Percentiles rank a stretch among this genome's conserved stretches.
Conservation (phyloP, 371 early-diverging fungal genomes). For the Rhizopus stolonifer region DNA sequence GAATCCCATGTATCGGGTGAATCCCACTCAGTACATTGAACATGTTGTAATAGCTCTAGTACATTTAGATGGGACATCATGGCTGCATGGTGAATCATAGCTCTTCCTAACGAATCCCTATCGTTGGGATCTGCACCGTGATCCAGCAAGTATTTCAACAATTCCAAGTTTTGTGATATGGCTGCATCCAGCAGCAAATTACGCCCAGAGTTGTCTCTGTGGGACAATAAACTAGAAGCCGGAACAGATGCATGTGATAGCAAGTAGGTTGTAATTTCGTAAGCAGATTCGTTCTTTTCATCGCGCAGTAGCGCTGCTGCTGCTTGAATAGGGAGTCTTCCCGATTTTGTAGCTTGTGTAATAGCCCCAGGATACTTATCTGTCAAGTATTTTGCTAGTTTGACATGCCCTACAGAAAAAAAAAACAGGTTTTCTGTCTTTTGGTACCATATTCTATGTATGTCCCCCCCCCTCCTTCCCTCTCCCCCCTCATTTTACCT, state of each 20-base stretch:
- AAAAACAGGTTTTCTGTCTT: neutral
- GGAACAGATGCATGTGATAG: conserved; percentile 18
- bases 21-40: conserved; percentile 28
- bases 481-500: conserved; percentile 22
- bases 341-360: conserved; percentile 39
- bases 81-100: conserved; percentile 50
- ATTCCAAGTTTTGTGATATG: conserved; percentile 32
- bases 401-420: conserved; percentile 33
- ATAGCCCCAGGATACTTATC: conserved; percentile 34
- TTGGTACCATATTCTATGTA: neutral
- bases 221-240: conserved; percentile 12
- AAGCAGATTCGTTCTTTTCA: conserved; percentile 4
- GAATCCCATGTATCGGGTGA: conserved; percentile 45
- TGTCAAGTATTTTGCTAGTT: conserved; percentile 37
- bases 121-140: conserved; percentile 39
- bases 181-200: conserved; percentile 44
- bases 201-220: conserved; percentile 50
- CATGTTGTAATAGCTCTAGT: conserved; percentile 19
- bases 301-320: conserved; percentile 29
- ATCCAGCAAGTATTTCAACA: conserved; percentile 32
- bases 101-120: conserved; percentile 43
- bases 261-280: conserved; percentile 26
- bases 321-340: conserved; percentile 47
- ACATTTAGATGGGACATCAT: conserved; percentile 45
- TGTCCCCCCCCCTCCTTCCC: neutral